These are phyloP conservation scores for Coelastrella sp. DNA, from an alignment of 139 green algal genomes.

Conservation along the genomic window DNA sequence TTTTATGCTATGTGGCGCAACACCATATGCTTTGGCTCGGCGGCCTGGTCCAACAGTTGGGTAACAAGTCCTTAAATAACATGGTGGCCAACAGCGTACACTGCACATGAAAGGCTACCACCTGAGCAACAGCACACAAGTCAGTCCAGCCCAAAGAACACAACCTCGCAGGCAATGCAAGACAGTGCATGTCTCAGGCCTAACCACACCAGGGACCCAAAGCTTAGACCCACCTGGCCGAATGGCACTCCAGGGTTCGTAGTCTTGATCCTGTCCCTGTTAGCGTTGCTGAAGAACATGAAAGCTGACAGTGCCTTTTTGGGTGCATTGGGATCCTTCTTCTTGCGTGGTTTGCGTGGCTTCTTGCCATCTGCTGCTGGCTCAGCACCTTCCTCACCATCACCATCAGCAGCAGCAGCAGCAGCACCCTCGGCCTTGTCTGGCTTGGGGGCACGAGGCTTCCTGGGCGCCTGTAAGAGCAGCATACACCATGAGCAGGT, in stretches of 20 bases:
- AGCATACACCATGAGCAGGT: too few species aligned
- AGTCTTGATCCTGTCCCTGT: slow-evolving; percentile 69
- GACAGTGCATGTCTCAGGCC: too few species aligned
- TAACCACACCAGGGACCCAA: slow-evolving; percentile 1
- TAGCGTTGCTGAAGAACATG: slow-evolving; percentile 89
- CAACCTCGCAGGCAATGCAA: too few species aligned
- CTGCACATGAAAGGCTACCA: too few species aligned
- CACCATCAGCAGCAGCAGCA: neutral
- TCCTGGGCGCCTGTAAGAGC: slow-evolving; percentile 10
- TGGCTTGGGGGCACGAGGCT: slow-evolving; percentile 19
- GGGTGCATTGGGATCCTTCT: slow-evolving; percentile 88
- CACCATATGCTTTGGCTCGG: too few species aligned
- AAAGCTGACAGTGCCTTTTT: slow-evolving; percentile 88
- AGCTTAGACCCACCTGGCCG: slow-evolving; percentile 19
- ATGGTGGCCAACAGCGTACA: too few species aligned
- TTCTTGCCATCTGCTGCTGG: slow-evolving; percentile 20
- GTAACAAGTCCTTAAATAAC: too few species aligned
- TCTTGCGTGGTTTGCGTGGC: slow-evolving; percentile 72
- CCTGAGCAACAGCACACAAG: too few species aligned
- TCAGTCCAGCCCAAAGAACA: too few species aligned
- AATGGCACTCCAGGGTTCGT: slow-evolving; percentile 69
- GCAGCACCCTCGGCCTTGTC: neutral
- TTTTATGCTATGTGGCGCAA: too few species aligned
- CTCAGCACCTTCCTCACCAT: slow-evolving; percentile 1
- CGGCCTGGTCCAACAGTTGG: too few species aligned